phyloP scores from a whole-genome alignment of 73 alveolate genomes.

The Symbiodinium natans region DNA sequence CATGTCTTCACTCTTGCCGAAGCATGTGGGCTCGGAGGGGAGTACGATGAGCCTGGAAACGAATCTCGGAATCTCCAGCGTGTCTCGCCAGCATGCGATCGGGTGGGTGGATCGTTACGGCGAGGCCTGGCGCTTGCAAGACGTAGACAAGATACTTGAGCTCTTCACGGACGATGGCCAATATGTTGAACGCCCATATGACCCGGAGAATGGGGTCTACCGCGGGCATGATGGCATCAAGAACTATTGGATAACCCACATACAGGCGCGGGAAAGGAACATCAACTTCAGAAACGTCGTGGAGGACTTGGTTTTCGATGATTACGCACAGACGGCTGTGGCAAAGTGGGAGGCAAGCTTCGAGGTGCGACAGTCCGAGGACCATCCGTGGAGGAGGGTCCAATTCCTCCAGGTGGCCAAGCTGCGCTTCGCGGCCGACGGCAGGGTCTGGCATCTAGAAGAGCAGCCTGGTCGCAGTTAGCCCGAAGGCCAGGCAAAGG shows the following conservation, averaged over 20 bases:
- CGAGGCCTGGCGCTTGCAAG: conserved; percentile 75
- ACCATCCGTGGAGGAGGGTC: conserved; percentile 65
- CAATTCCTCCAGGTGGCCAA: conserved; percentile 80
- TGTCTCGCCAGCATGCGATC: conserved; percentile 47
- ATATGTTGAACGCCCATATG: conserved; percentile 66
- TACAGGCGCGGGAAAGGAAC: conserved; percentile 46
- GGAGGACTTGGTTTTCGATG: conserved; percentile 75
- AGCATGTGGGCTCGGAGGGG: conserved; percentile 8
- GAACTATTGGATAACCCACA: conserved; percentile 50
- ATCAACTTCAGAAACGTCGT: conserved; percentile 4
- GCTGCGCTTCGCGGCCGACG: conserved; percentile 74
- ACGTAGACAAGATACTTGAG: conserved; percentile 27
- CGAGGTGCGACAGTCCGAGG: conserved; percentile 55
- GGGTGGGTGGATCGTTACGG: conserved; percentile 85
- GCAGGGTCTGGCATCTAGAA: conserved; percentile 58
- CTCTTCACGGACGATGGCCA: conserved; percentile 49
- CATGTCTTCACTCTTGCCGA: not conserved
- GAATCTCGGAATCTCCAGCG: not conserved
- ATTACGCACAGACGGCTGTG: not conserved
- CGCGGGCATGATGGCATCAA: conserved; percentile 57
- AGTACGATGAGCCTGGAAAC: conserved; percentile 26
- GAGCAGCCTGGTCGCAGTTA: not conserved
- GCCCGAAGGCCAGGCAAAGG: too few relatives aligned
- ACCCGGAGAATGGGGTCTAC: conserved; percentile 64
- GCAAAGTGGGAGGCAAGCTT: conserved; percentile 76